These are phyloP conservation scores for Solanum rostratum DNA, from an alignment of 257 asterid genomes.

Conservation along the genomic window DNA sequence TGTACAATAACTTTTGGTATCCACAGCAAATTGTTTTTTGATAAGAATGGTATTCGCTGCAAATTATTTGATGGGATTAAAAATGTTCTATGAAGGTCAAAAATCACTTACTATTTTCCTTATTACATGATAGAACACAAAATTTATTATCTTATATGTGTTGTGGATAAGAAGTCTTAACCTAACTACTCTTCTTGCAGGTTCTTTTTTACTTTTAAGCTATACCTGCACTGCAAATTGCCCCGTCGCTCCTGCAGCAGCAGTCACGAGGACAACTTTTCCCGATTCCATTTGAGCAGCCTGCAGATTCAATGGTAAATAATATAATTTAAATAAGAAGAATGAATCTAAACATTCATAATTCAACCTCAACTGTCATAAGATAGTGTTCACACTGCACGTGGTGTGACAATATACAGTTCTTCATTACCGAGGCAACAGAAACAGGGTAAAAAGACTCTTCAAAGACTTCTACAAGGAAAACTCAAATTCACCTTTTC, in stretches of 20 bases:
- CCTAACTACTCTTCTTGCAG: neutral
- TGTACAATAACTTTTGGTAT: neutral
- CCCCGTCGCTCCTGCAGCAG: constrained; percentile 99
- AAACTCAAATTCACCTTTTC: constrained; percentile 51
- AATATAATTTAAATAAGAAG: neutral
- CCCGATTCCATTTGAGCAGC: constrained; percentile 86
- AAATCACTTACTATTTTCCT: neutral
- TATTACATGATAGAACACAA: neutral
- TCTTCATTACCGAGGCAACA: neutral
- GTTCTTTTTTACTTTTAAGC: neutral
- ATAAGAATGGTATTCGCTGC: neutral
- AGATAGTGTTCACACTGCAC: neutral
- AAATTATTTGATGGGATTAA: neutral
- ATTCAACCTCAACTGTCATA: neutral
- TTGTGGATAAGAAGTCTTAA: neutral
- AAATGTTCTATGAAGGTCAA: neutral
- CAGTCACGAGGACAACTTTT: constrained; percentile 87
- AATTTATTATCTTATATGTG: neutral
- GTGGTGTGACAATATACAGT: neutral
- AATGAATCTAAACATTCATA: neutral
- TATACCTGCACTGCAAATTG: constrained; percentile 98
- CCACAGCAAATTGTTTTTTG: neutral
- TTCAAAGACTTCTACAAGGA: neutral
- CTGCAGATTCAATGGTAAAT: constrained; percentile 15
- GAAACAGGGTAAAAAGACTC: neutral